Evolutionary conservation across 148 eudicot genomes (phyloP), one percentile per base, ranked within the genome.

Genomic region (Fagopyrum tataricum): DNA sequence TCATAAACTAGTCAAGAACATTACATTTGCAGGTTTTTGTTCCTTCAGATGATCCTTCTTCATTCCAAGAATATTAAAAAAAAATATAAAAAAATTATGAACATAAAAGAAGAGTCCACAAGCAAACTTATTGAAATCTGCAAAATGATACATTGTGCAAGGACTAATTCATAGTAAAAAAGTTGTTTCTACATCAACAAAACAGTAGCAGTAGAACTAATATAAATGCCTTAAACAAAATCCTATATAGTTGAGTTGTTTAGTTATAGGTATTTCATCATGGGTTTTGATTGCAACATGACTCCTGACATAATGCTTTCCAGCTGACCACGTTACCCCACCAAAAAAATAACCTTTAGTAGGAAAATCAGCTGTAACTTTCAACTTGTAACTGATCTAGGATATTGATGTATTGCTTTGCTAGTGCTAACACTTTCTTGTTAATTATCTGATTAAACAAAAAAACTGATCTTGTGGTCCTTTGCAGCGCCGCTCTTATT

Each of bases 291-390:
- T 6, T 13, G 44, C 69, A 14, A 77, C 52, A 62, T 61, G 51
- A 15, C 58, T 69, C 69, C 74, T 72, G 7, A 72, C 59, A 13
- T 72, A 49, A 41, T 49, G n/a, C 11, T 10, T 47, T 23, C 59
- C 74, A 26, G 48, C 55, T 3, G 74, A 47, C 59, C 74, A 72
- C 5, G 74, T 49, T 59, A 72, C 48, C 61, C n/a, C 72, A 5
- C 72, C 72, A 37, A 42, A 69, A 9, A 44, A 51, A 69, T 69
- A 69, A 6, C 49, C 72, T n/a, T 5, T 23, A 2, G 41, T 21
- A 8, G 6, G 15, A n/a, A 18, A 4, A n/a, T 44, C 51, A 69
- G 51, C 51, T 2, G 48, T 69, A 46, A 43, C 52, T n/a, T 49
- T 69, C 11, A 69, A 51, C 13, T 43, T 69, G 51, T 42, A 69